A percentile compares a stretch with the other conserved stretches of the same genome.
Evolutionary conservation across 1,284 basidiomycete species (phyloP).

Genomic region (Tremellales sp.): DNA sequence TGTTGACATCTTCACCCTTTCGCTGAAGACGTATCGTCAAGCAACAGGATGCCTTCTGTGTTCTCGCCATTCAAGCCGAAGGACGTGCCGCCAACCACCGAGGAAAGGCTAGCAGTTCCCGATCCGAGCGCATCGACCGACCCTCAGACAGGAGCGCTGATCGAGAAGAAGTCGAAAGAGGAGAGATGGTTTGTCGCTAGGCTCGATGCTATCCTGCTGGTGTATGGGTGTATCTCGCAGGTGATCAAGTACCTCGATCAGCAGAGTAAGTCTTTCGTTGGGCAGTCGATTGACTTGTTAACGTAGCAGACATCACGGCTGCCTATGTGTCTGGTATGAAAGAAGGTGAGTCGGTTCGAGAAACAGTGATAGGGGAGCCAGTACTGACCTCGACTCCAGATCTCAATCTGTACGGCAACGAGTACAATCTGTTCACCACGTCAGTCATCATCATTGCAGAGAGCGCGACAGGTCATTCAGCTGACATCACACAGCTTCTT

Average conservation of each 20-base stretch:
- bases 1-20: no score
- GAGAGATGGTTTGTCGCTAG: slow-evolving; percentile 34
- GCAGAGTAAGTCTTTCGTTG: slow-evolving; percentile 12
- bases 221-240: slow-evolving; percentile 27
- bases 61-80: slow-evolving; percentile 6
- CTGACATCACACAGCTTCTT: slow-evolving; percentile 7
- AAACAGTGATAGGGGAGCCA: background rate
- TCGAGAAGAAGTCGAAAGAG: slow-evolving; percentile 26
- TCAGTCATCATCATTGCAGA: slow-evolving; percentile 6
- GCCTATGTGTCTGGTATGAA: slow-evolving; percentile 70
- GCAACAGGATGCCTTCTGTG: background rate
- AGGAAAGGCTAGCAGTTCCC: slow-evolving; percentile 8
- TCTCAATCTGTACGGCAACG: slow-evolving; percentile 62
- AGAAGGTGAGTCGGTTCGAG: slow-evolving; percentile 51
- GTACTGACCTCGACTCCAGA: slow-evolving; percentile 42
- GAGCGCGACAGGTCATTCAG: background rate
- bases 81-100: background rate
- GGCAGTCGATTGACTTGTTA: background rate
- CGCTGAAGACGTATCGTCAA: background rate
- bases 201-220: slow-evolving; percentile 35
- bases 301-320: slow-evolving; percentile 9
- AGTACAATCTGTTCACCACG: slow-evolving; percentile 57
- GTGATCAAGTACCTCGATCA: slow-evolving; percentile 29
- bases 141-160: slow-evolving; percentile 23
- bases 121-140: slow-evolving; percentile 20